Base-by-base conservation (phyloP, 2,329 filamentous ascomycete species). In the Cladosporium sphaerospermum region DNA sequence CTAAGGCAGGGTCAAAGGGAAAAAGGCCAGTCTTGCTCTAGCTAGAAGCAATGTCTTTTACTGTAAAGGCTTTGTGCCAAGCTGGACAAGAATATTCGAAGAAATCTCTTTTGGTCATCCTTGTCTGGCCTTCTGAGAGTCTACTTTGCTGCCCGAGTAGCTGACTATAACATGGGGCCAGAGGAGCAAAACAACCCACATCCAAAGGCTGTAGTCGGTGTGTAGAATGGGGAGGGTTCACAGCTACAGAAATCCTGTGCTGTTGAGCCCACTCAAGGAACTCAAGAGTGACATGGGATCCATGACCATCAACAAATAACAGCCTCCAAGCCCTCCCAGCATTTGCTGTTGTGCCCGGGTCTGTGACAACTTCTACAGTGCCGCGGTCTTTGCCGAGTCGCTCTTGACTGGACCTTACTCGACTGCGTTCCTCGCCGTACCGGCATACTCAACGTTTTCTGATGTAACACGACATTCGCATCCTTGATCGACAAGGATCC, bases 121-220 rank as follows among this genome's bases (percentile, higher is more conserved):
- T 43, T 18, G 45, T 47, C 19, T 48, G 23, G 14, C 57, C 53
- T 45, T 51, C 36, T 10, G 18, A 51, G 28, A 40, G 33, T 19
- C 39, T 43, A 32, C 34, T 54, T 41, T 43, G 39, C 18, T 28
- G 8, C 11, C 55, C 47, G 4, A 58, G 46, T 9, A 48, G 9
- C 46, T 59, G 44, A 46, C 45, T 53, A 39, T 59, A 59, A 31
- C 56, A 57, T 16, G 31, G 57, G 28, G 55, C 57, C 14, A 59
- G 44, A 45, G 56, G 57, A 19, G 48, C 36, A 37, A 61, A 58
- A 13, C 55, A 48, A 14, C 57, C 46, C 13, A 61, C 42, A 55
- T 62, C 58, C 11, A 60, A 41, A 36, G 58, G 59, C 54, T 61
- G 54, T 28, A 57, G 28, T 31, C 11, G 6, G 10, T 33, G 33